A percentile compares a stretch with the other conserved stretches of the same genome.
These are phyloP conservation scores for Eucalyptus cloeziana DNA, from an alignment of 345 rosid genomes.

Conservation along the genomic window DNA sequence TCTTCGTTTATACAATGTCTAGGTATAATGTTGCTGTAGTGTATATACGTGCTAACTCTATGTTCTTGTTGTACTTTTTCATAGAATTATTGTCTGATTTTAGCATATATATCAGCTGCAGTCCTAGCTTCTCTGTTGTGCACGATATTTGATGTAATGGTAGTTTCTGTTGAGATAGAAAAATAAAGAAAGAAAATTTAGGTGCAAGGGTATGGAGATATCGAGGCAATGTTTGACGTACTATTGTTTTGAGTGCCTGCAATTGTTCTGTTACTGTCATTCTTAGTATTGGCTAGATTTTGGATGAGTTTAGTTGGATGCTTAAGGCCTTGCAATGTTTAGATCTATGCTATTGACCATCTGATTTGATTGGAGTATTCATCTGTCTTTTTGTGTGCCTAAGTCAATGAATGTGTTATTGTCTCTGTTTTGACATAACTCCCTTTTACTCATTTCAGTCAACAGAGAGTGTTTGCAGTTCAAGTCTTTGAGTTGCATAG, in stretches of 20 bases:
- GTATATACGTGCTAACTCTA: background rate
- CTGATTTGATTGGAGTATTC: background rate
- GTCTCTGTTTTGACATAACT: conserved; percentile 8
- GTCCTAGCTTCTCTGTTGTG: background rate
- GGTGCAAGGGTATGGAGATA: background rate
- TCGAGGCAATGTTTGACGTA: background rate
- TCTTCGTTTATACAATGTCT: background rate
- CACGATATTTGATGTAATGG: background rate
- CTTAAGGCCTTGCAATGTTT: background rate
- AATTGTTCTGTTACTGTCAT: background rate
- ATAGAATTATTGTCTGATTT: background rate
- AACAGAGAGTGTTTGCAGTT: conserved; percentile 82
- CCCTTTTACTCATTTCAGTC: conserved; percentile 52
- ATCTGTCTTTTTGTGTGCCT: background rate
- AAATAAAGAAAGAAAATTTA: background rate
- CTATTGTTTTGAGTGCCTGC: background rate
- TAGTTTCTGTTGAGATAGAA: background rate
- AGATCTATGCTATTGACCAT: background rate
- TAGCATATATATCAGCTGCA: background rate
- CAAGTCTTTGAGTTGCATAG: conserved; percentile 94
- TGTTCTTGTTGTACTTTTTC: background rate
- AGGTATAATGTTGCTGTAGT: background rate
- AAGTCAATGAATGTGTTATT: background rate
- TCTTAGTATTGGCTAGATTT: background rate
- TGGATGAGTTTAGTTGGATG: background rate